Base-by-base conservation (phyloP, 352 stramenopile genomes). In the Globisporangium spiculum region DNA sequence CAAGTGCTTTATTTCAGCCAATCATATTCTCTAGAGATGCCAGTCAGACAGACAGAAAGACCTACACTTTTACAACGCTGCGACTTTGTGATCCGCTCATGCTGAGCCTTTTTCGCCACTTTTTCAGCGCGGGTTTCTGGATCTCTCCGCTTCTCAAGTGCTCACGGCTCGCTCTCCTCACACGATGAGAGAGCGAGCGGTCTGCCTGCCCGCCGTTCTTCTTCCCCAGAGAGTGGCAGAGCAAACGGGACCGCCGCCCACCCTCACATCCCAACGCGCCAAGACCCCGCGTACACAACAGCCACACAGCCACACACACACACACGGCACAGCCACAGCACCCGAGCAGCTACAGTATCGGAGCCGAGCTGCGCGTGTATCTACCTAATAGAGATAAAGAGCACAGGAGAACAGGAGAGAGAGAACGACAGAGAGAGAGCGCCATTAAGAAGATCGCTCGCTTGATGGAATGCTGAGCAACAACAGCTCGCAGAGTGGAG, bases 401-500 rank as follows among this genome's bases (percentile, higher is more conserved):
- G 34, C 34, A 38, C 7, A 38, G 34, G 34, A 38, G 36, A 27
- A 36, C 14, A 12, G 38, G 24, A 58, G 38, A 41, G 20, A 30
- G 27, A 48, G 7, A 46, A 34, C 34, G 12, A 55, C 56, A 57
- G 22, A 57, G 27, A 27, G 27, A 48, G 22, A 24, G 16, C 20
- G 16, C 46, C 16, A 58, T 3, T 27, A 32, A 26, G n/a, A 27
- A 16, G 4, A 46, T 18, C 36, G 1, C 36, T 20, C 27, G 46
- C 26, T 66, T 27, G 27, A 68, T 68, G 63, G 54, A 1, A 68
- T 68, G 63, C 63, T 68, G 63, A 68, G 63, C 63, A 63, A 68
- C 70, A 79, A 68, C 66, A 84, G 76, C 69, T 81, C 75, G 57
- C 79, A 87, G 68, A 79, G 71, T 68, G 77, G 79, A 74, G 79